phyloP scores from a whole-genome alignment of 2,329 filamentous ascomycete genomes.

The Didymella segeticola region DNA sequence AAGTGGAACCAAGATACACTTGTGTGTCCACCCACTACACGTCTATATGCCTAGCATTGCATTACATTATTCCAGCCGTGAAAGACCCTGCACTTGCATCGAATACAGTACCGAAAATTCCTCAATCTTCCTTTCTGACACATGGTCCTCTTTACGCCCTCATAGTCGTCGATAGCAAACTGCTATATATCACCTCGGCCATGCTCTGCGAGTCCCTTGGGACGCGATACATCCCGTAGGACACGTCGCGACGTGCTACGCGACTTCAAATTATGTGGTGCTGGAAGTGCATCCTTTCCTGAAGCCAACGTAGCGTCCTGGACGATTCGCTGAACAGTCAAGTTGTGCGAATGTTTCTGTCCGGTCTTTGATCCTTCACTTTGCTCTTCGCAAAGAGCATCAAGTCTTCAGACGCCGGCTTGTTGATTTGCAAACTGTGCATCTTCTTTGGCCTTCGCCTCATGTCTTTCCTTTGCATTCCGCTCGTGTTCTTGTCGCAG shows the following conservation, averaged over 20 bases:
- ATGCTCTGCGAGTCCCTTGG: no score
- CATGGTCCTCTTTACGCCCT: no score
- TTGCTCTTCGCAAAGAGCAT: background rate
- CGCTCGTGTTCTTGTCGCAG: slow-evolving; percentile 40
- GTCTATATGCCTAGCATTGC: background rate
- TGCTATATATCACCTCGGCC: no score
- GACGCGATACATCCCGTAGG: no score
- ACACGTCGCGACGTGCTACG: no score
- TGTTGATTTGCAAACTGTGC: slow-evolving; percentile 9
- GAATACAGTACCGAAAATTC: background rate
- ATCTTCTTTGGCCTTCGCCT: slow-evolving; percentile 10
- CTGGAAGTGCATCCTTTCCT: no score
- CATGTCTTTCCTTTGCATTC: slow-evolving; percentile 7
- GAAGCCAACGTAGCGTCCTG: no score
- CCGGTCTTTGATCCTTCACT: background rate
- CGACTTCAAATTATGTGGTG: no score
- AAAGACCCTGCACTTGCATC: no score
- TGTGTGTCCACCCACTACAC: background rate
- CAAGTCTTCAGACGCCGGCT: slow-evolving; percentile 2
- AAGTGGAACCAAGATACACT: background rate
- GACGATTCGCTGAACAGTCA: background rate
- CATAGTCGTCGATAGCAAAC: no score
- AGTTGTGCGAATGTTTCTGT: background rate
- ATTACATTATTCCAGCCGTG: background rate
- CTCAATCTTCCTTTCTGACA: no score